A percentile compares a stretch with the other conserved stretches of the same genome.
These are phyloP conservation scores for Trichoderma asperelloides DNA, from an alignment of 495 filamentous ascomycete genomes.

Conservation along the genomic window DNA sequence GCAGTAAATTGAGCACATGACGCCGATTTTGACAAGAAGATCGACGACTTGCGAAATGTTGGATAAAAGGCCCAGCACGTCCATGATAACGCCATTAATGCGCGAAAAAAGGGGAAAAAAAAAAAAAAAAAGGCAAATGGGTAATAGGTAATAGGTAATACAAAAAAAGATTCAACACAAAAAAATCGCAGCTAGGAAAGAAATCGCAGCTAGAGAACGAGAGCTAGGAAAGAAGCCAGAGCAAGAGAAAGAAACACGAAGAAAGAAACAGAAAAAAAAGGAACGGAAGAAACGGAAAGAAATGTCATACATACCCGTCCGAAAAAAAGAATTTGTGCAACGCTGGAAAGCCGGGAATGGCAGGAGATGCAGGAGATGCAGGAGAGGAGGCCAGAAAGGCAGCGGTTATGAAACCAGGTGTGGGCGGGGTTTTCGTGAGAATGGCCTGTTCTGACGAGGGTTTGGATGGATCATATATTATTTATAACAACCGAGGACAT, in stretches of 20 bases:
- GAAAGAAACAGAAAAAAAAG: not conserved
- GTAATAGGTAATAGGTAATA: not conserved
- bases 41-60: not conserved
- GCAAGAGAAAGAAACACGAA: not conserved
- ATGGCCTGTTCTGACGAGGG: not conserved
- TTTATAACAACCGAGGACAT: not conserved
- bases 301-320: not conserved
- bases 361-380: too few relatives aligned
- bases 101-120: not conserved
- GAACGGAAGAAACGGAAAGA: not conserved
- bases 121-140: not conserved
- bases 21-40: not conserved
- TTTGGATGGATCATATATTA: not conserved
- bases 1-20: constrained; percentile 1
- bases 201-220: not conserved
- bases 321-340: not conserved
- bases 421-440: not conserved
- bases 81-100: not conserved
- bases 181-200: not conserved
- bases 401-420: not conserved
- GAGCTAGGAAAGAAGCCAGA: not conserved
- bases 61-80: not conserved
- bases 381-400: not conserved
- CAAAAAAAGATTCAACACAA: not conserved
- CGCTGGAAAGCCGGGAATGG: not conserved